These are phyloP conservation scores for Kurtzmaniella natalensis DNA, from an alignment of 1,139 yeast species.

Conservation along the genomic window DNA sequence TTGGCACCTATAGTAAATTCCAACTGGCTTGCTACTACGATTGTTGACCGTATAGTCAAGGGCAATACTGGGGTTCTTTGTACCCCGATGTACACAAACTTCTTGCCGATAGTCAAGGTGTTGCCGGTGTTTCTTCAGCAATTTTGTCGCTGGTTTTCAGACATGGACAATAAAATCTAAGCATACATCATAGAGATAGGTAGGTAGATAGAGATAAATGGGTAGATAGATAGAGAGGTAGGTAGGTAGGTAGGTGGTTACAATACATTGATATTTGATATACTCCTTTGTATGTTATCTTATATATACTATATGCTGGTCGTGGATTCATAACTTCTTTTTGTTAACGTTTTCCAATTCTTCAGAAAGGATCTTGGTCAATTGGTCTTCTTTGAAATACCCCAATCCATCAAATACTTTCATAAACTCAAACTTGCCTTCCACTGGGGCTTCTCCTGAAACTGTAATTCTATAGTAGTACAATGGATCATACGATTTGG, in stretches of 20 bases:
- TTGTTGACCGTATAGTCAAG: conserved; percentile 33
- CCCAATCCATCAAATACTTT: conserved; percentile 48
- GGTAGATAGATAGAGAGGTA: conserved; percentile 1
- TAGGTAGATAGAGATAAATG: not conserved
- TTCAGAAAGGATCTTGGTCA: conserved; percentile 24
- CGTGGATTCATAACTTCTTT: conserved; percentile 14
- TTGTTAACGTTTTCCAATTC: conserved; percentile 23
- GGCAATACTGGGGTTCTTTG: conserved; percentile 55
- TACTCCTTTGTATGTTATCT: no score
- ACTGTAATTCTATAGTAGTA: conserved; percentile 31
- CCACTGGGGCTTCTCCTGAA: conserved; percentile 21
- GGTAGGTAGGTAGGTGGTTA: not conserved
- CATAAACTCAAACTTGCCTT: conserved; percentile 30
- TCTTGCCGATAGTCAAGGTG: conserved; percentile 48
- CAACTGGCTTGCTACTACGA: conserved; percentile 34
- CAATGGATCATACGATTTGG: conserved; percentile 41
- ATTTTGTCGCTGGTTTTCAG: conserved; percentile 45
- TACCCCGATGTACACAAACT: conserved; percentile 57
- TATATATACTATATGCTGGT: no score
- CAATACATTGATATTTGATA: no score
- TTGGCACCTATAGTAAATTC: conserved; percentile 61
- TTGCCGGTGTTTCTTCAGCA: conserved; percentile 49
- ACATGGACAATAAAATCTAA: conserved; percentile 42
- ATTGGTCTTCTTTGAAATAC: conserved; percentile 37
- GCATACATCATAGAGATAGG: conserved; percentile 1